A percentile compares a stretch with the other conserved stretches of the same genome.
Conservation (phyloP, 306 rosid genomes). For the Fagus crenata region DNA sequence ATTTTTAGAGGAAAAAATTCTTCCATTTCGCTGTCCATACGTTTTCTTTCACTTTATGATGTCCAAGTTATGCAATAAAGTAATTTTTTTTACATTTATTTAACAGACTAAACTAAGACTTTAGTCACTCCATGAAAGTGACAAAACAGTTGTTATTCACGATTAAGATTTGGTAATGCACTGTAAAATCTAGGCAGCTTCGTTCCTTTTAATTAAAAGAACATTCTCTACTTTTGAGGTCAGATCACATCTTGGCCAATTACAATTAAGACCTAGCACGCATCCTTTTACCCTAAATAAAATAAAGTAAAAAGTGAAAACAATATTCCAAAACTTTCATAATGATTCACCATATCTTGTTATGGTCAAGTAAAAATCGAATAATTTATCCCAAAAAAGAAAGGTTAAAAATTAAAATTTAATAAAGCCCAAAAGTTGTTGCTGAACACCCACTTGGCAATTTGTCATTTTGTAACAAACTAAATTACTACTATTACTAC, state of each 20-base stretch:
- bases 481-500: neutral
- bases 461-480: neutral
- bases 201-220: neutral
- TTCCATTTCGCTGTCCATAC: neutral
- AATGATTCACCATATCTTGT: neutral
- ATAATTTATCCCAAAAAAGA: neutral
- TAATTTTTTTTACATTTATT: neutral
- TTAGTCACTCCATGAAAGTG: neutral
- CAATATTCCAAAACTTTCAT: slow-evolving; percentile 1
- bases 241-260: neutral
- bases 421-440: slow-evolving; percentile 6
- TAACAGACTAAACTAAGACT: neutral
- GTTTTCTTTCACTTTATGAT: neutral
- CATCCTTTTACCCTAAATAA: neutral
- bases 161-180: neutral
- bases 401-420: too few relatives aligned
- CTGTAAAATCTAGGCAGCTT: too few relatives aligned
- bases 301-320: neutral
- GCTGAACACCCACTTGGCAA: slow-evolving; percentile 8
- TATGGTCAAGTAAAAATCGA: neutral
- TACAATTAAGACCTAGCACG: neutral
- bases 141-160: neutral
- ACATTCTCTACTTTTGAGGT: slow-evolving; percentile 9
- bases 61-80: neutral
- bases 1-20: too few relatives aligned